phyloP scores from a whole-genome alignment of 768 basidiomycete genomes.

The Boletus subparvulus region DNA sequence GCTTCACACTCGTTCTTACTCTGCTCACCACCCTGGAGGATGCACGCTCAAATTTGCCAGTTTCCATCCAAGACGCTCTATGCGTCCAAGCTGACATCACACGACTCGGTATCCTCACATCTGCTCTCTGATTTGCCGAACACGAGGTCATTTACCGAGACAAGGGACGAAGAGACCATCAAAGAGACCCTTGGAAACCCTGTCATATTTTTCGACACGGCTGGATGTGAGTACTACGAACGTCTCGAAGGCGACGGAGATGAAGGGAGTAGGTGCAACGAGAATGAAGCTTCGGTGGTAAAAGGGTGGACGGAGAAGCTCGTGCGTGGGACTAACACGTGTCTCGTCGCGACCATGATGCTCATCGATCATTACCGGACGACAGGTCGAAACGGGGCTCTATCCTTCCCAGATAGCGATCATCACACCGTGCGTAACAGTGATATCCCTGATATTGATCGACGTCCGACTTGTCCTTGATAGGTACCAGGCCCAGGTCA shows the following conservation, averaged over 20 bases:
- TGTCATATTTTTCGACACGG: conserved; percentile 92
- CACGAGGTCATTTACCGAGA: conserved; percentile 34
- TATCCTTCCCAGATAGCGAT: conserved; percentile 75
- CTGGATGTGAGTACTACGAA: conserved; percentile 93
- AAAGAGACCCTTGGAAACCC: conserved; percentile 74
- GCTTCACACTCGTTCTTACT: not conserved
- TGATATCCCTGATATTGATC: not conserved
- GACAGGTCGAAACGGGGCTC: conserved; percentile 60
- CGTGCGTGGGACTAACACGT: conserved; percentile 40
- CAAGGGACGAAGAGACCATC: conserved; percentile 58
- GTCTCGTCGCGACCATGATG: no score
- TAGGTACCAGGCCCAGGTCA: conserved; percentile 92
- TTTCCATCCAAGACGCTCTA: conserved; percentile 89
- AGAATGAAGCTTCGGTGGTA: conserved; percentile 90
- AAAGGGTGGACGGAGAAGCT: conserved; percentile 79
- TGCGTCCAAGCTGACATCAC: conserved; percentile 63
- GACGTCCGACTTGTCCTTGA: not conserved
- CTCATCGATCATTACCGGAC: not conserved
- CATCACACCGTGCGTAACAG: conserved; percentile 71
- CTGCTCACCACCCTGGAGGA: conserved; percentile 44
- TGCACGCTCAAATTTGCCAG: conserved; percentile 82
- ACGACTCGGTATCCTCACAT: conserved; percentile 67
- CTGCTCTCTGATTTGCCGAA: conserved; percentile 71
- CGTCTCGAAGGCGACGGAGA: conserved; percentile 73
- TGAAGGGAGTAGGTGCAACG: conserved; percentile 90